Conservation (phyloP, 176 grass and related monocot genomes). For the Hordeum vulgare region MorexV3_pseudomolecules_assembly NC_058524.1:77668440-77668939, state of each 20-base stretch:
- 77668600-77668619: conserved; percentile 57
- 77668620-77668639: conserved; percentile 71
- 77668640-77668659: conserved; percentile 75
- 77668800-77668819: conserved; percentile 10
- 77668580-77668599: conserved; percentile 51
- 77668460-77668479: conserved; percentile 36
- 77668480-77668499: conserved; percentile 45
- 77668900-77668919: conserved; percentile 17
- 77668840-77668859: conserved; percentile 47
- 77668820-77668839: conserved; percentile 47
- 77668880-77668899: background rate
- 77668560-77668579: conserved; percentile 60
- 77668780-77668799: conserved; percentile 72
- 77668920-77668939: conserved; percentile 31
- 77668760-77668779: conserved; percentile 38
- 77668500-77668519: conserved; percentile 36
- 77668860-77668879: background rate
- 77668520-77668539: background rate
- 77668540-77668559: conserved; percentile 57
- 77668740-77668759: conserved; percentile 71
- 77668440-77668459: conserved; percentile 25
- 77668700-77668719: conserved; percentile 47
- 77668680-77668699: conserved; percentile 46
- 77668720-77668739: conserved; percentile 66
- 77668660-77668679: conserved; percentile 61